phyloP scores from a whole-genome alignment of 169 alveolate species.

The Eimeria tenella region DNA sequence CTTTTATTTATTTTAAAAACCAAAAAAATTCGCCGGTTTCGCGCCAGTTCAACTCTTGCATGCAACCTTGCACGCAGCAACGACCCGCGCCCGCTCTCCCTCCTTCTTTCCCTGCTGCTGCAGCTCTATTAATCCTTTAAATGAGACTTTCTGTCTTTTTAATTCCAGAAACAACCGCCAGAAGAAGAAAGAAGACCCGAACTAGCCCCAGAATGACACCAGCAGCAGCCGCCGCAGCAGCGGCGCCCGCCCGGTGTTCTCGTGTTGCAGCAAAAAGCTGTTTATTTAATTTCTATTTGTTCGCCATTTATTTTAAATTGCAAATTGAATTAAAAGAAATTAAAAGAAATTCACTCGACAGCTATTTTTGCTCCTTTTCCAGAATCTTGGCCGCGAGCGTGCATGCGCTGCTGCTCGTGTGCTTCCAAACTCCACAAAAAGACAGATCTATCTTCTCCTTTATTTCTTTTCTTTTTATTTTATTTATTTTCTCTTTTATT shows the following conservation, averaged over 20 bases:
- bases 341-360: no score
- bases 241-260: not conserved
- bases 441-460: no score
- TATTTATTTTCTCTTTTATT: no score
- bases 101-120: not conserved
- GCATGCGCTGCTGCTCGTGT: no score
- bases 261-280: not conserved
- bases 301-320: no score
- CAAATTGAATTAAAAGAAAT: no score
- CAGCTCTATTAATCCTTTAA: not conserved
- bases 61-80: not conserved
- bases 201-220: not conserved
- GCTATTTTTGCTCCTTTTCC: no score
- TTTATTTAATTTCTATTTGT: not conserved
- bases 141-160: not conserved
- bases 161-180: not conserved
- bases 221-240: not conserved
- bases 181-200: not conserved
- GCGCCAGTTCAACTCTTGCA: not conserved
- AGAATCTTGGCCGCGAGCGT: no score
- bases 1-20: not conserved
- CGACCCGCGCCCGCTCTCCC: not conserved
- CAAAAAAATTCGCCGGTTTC: not conserved
- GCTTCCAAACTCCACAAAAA: no score
- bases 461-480: no score